Percentiles rank a stretch among this genome's conserved stretches.
Conservation (phyloP, 139 green algal species). For the Edaphochlamys debaryana region DNA sequence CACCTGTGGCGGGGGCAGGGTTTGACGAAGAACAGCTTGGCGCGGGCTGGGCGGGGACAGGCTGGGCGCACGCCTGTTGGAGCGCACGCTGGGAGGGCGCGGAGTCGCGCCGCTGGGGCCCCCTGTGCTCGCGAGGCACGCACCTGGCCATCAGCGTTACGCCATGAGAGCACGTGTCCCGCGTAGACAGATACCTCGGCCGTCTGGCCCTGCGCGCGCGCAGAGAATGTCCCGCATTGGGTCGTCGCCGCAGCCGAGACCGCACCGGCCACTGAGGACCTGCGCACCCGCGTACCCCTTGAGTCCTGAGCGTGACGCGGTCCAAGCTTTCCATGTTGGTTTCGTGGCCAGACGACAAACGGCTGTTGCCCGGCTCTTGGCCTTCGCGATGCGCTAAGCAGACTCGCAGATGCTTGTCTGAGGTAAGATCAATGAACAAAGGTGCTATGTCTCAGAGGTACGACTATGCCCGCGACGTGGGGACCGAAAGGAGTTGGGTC, state of each 20-base stretch:
- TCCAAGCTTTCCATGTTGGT: slow-evolving; percentile 10
- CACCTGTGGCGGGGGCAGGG: too few relatives aligned
- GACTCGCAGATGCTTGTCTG: not conserved
- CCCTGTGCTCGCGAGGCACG: not conserved
- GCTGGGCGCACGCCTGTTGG: too few relatives aligned
- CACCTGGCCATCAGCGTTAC: slow-evolving; percentile 27
- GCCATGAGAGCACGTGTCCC: slow-evolving; percentile 45
- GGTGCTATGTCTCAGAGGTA: too few relatives aligned
- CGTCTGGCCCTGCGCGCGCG: slow-evolving; percentile 27
- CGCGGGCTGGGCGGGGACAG: too few relatives aligned
- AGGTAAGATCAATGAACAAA: not conserved
- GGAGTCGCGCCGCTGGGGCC: too few relatives aligned
- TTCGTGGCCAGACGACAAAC: too few relatives aligned
- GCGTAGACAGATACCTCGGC: slow-evolving; percentile 37
- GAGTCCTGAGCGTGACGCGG: not conserved
- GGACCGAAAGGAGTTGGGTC: too few relatives aligned
- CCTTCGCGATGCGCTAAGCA: too few relatives aligned
- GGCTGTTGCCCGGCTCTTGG: not conserved
- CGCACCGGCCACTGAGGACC: not conserved
- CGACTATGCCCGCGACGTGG: too few relatives aligned
- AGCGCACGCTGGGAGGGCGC: too few relatives aligned
- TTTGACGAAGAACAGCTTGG: too few relatives aligned
- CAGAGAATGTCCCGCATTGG: not conserved
- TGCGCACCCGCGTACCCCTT: not conserved
- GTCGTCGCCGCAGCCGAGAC: too few relatives aligned